phyloP scores from a whole-genome alignment of 1,284 basidiomycete species.

The Gomphus bonarii region DNA sequence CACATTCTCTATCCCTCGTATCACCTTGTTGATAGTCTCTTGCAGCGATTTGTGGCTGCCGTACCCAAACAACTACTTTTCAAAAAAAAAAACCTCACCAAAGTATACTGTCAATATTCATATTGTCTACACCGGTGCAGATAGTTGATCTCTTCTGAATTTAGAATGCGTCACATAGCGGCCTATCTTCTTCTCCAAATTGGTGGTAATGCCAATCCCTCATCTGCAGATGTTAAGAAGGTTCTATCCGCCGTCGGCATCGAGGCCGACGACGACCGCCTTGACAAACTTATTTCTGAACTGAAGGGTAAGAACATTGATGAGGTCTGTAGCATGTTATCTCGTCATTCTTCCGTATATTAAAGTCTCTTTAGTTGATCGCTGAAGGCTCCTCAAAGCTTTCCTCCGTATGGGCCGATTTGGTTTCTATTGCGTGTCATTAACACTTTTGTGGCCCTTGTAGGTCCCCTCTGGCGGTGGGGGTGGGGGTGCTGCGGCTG shows the following conservation, averaged over 20 bases:
- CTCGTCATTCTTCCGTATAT: neutral
- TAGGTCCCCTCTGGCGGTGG: slow-evolving; percentile 77
- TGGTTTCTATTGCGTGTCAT: slow-evolving; percentile 18
- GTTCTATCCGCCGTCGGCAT: slow-evolving; percentile 85
- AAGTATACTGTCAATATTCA: slow-evolving; percentile 25
- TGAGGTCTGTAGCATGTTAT: slow-evolving; percentile 39
- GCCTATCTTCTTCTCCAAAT: slow-evolving; percentile 96
- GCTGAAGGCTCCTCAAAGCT: slow-evolving; percentile 89
- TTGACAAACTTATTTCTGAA: slow-evolving; percentile 85
- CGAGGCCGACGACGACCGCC: slow-evolving; percentile 79
- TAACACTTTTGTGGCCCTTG: slow-evolving; percentile 2
- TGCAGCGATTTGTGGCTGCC: slow-evolving; percentile 84
- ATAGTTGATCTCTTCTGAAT: slow-evolving; percentile 15
- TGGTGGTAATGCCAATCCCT: slow-evolving; percentile 87
- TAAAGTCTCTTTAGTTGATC: slow-evolving; percentile 55
- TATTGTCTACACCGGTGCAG: neutral
- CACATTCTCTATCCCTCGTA: neutral
- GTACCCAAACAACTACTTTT: slow-evolving; percentile 17
- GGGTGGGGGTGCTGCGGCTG: slow-evolving; percentile 41
- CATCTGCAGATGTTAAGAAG: slow-evolving; percentile 83
- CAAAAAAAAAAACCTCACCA: too few relatives aligned
- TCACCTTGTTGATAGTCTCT: slow-evolving; percentile 5
- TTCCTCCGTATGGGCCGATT: slow-evolving; percentile 66
- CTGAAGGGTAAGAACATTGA: slow-evolving; percentile 88
- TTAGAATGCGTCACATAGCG: slow-evolving; percentile 86